phyloP scores from a whole-genome alignment of 495 filamentous ascomycete species.

The Penicillium chermesinum region DNA sequence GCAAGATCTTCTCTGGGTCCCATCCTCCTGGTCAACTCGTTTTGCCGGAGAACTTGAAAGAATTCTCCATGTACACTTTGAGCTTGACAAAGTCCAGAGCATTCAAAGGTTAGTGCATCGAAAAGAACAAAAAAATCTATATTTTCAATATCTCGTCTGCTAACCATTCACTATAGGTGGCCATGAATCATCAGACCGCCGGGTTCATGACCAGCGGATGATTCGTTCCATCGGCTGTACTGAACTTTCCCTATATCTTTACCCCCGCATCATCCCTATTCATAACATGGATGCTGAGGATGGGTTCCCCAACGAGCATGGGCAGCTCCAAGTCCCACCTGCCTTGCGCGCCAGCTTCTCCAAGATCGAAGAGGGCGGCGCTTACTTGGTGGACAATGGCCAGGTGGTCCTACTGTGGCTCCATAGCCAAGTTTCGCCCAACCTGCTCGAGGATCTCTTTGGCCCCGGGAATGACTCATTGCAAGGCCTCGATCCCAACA shows the following conservation, averaged over 20 bases:
- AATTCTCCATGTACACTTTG: conserved; percentile 97
- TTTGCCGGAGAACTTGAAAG: conserved; percentile 91
- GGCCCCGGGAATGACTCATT: conserved; percentile 70
- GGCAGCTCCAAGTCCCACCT: conserved; percentile 72
- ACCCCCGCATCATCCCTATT: conserved; percentile 86
- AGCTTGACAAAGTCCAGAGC: conserved; percentile 84
- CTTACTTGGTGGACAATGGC: conserved; percentile 96
- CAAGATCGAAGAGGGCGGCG: conserved; percentile 87
- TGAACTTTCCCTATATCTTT: conserved; percentile 89
- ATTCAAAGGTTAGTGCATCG: conserved; percentile 92
- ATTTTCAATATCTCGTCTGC: too few relatives aligned
- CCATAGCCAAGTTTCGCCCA: conserved; percentile 67
- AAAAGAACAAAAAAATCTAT: too few relatives aligned
- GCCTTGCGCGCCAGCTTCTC: conserved; percentile 77
- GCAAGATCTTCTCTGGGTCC: conserved; percentile 79
- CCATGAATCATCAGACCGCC: conserved; percentile 83
- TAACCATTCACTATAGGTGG: conserved; percentile 44
- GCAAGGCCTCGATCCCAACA: conserved; percentile 70
- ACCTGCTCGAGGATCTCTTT: conserved; percentile 87
- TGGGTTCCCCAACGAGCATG: conserved; percentile 83
- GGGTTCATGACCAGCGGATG: conserved; percentile 86
- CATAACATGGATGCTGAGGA: conserved; percentile 75
- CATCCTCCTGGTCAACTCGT: conserved; percentile 92
- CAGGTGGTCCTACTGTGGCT: conserved; percentile 89
- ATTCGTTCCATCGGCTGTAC: conserved; percentile 78